A percentile compares a stretch with the other conserved stretches of the same genome.
phyloP scores from a whole-genome alignment of 352 stramenopile species.

The Globisporangium nunn region DNA sequence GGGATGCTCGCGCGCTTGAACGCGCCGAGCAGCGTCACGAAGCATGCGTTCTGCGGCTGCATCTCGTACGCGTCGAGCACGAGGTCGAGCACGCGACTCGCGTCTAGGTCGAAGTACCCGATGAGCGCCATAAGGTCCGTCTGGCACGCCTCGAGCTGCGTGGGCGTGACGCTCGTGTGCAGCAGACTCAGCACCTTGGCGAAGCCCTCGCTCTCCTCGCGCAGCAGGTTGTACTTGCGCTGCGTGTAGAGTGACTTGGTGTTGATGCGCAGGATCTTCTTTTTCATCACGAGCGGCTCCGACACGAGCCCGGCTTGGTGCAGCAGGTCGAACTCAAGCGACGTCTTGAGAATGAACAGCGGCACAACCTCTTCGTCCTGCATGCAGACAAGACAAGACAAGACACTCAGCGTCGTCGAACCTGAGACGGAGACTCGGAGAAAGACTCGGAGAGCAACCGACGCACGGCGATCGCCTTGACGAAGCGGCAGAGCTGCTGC shows the following conservation, averaged over 20 bases:
- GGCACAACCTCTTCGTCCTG: constrained; percentile 68
- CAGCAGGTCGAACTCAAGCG: constrained; percentile 72
- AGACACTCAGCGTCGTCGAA: not conserved
- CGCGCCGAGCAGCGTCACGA: constrained; percentile 50
- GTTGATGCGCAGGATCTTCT: constrained; percentile 81
- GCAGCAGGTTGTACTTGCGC: constrained; percentile 95
- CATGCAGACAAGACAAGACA: constrained; percentile 5
- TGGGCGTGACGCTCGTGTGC: constrained; percentile 57
- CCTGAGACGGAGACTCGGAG: no score
- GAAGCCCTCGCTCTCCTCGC: constrained; percentile 95
- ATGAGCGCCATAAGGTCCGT: constrained; percentile 74
- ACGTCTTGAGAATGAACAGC: constrained; percentile 40
- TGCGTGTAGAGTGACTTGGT: constrained; percentile 92
- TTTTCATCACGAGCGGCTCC: constrained; percentile 43
- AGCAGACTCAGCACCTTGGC: constrained; percentile 88
- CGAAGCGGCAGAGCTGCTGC: constrained; percentile 56
- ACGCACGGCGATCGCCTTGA: constrained; percentile 43
- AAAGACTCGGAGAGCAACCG: no score
- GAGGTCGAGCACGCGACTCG: constrained; percentile 93
- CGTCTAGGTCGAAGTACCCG: constrained; percentile 94
- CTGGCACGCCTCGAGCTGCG: constrained; percentile 59
- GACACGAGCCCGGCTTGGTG: constrained; percentile 52
- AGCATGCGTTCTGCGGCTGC: constrained; percentile 73
- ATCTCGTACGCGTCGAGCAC: constrained; percentile 91
- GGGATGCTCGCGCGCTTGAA: constrained; percentile 81